These are phyloP conservation scores for Argentina anserina DNA, from an alignment of 306 rosid genomes.

Conservation along the genomic window DNA sequence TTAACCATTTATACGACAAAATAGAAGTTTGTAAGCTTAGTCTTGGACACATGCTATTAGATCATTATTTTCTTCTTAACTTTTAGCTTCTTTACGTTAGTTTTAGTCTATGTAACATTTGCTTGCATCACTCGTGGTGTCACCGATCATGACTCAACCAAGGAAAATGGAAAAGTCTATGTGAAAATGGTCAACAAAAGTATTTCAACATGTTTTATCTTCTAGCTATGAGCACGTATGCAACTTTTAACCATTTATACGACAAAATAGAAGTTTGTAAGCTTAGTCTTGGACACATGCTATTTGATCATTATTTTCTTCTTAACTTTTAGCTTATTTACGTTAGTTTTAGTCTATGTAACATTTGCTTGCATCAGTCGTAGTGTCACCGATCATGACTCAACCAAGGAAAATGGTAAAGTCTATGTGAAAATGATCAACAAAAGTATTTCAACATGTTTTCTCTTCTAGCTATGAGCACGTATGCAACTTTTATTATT, in stretches of 20 bases:
- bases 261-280: background rate
- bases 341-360: background rate
- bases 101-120: background rate
- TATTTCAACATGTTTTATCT: too few relatives aligned
- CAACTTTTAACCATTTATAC: too few relatives aligned
- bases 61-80: background rate
- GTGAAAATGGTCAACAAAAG: background rate
- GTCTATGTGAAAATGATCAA: background rate
- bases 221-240: too few relatives aligned
- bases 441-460: too few relatives aligned
- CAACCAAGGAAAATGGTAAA: background rate
- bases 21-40: background rate
- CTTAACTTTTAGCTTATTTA: background rate
- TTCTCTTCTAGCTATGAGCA: background rate
- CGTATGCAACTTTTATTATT: background rate
- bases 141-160: background rate
- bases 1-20: too few relatives aligned
- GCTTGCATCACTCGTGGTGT: slow-evolving; percentile 6
- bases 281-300: background rate
- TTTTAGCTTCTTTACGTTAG: background rate
- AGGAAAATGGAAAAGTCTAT: background rate
- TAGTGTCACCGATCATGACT: background rate
- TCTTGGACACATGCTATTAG: background rate
- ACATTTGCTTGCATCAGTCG: slow-evolving; percentile 1
- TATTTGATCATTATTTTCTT: background rate